A percentile compares a stretch with the other conserved stretches of the same genome.
These are phyloP conservation scores for Monosporascus sp. DNA, from an alignment of 2,329 filamentous ascomycete genomes.

Conservation along the genomic window DNA sequence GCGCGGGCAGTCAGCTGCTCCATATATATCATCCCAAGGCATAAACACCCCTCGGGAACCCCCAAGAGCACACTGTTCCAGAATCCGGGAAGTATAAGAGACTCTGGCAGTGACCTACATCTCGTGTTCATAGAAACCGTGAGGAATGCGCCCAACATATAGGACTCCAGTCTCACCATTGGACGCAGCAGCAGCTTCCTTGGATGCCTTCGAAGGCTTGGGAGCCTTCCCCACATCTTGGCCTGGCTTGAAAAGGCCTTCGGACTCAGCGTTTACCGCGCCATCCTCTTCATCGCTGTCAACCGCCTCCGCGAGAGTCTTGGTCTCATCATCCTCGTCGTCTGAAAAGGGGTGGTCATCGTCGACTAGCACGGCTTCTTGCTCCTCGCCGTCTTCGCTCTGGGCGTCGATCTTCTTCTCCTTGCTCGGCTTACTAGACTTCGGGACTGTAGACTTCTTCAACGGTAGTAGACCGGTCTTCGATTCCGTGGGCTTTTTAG, in stretches of 20 bases:
- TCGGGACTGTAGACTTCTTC: constrained; percentile 10
- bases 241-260: constrained; percentile 37
- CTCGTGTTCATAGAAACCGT: constrained; percentile 92
- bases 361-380: constrained; percentile 29
- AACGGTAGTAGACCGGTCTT: constrained; percentile 1
- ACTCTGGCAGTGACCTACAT: constrained; percentile 56
- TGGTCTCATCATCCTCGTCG: constrained; percentile 35
- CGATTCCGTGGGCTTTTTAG: constrained; percentile 16
- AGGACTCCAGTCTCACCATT: constrained; percentile 63
- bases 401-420: constrained; percentile 20
- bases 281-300: constrained; percentile 38
- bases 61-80: no score
- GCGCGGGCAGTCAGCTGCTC: no score
- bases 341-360: constrained; percentile 21
- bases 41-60: no score
- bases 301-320: constrained; percentile 41
- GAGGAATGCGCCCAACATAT: constrained; percentile 83
- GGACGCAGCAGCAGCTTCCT: constrained; percentile 35
- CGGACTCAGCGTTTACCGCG: constrained; percentile 26
- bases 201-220: constrained; percentile 38
- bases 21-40: no score
- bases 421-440: constrained; percentile 18
- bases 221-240: constrained; percentile 49
- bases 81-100: background rate
- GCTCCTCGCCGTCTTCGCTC: constrained; percentile 27